A percentile compares a stretch with the other conserved stretches of the same genome.
These are phyloP conservation scores for Apiotrichum montevideense DNA, from an alignment of 1,284 basidiomycete species.

Conservation along the genomic window DNA sequence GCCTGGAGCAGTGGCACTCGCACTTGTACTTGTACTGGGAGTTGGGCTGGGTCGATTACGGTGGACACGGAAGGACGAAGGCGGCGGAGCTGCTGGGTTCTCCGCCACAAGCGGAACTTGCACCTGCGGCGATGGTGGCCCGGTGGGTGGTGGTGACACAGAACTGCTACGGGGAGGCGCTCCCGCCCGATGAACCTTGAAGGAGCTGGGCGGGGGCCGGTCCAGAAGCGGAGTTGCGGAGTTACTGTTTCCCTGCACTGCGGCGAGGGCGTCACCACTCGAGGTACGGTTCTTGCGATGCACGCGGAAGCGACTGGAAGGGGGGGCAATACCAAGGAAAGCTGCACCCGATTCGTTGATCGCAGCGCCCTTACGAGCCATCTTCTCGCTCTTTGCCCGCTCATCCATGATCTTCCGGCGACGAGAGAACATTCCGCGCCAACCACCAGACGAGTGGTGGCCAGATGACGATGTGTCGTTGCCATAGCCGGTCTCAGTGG, in stretches of 20 bases:
- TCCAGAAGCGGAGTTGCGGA: not conserved
- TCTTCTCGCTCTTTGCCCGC: slow-evolving; percentile 33
- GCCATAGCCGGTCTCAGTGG: slow-evolving; percentile 29
- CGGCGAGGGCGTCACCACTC: not conserved
- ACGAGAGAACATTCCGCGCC: slow-evolving; percentile 15
- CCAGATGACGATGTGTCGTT: no score
- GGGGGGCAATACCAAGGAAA: slow-evolving; percentile 35
- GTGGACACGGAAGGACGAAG: not conserved
- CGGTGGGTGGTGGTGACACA: no score
- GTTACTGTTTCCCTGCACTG: not conserved
- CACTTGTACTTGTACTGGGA: not conserved
- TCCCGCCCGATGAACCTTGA: not conserved
- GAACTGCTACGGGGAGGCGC: not conserved
- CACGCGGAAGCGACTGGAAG: slow-evolving; percentile 9
- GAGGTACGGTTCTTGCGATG: slow-evolving; percentile 5
- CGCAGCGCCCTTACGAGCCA: slow-evolving; percentile 37
- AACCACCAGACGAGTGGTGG: slow-evolving; percentile 5
- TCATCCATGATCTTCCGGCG: slow-evolving; percentile 20
- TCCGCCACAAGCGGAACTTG: not conserved
- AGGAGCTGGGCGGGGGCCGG: not conserved
- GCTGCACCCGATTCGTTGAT: slow-evolving; percentile 36
- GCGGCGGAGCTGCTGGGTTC: not conserved
- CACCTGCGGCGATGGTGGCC: no score
- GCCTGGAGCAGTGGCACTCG: not conserved
- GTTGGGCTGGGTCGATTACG: not conserved